Evolutionary conservation across 345 rosid genomes (phyloP), one percentile per base, ranked within the genome.

Genomic region (Arabis alpina): DNA sequence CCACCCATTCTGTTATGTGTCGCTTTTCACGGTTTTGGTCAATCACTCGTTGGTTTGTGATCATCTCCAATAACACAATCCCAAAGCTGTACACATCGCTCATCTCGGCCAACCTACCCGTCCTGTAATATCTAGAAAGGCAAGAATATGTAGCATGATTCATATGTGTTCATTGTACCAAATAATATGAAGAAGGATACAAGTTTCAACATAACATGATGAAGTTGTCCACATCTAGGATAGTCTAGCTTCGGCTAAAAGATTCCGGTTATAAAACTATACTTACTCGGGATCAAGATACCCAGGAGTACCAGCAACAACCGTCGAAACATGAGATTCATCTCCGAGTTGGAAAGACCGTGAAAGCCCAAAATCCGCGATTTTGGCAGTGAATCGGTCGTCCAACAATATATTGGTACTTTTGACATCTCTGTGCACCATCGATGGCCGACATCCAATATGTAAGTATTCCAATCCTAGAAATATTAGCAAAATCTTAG

Each of bases 1-100:
- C 54, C 0, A 66, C 58, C 84, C 88, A 82, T 10, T 69, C 49
- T 19, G 50, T 49, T 10, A 86, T 71, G 54, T 74, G 84, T 1
- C 44, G 19, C 47, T n/a, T 54, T 2, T 68, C 72, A 1, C 51
- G 62, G 13, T 40, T 49, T 50, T 62, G 65, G 10, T 65, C 71
- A 13, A 80, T 25, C 28, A 79, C 82, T 0, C 70, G 72, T 52
- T 58, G 72, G 49, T 85, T 80, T 6, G 85, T 86, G 27, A 84
- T 76, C 13, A 84, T 59, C 81, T 84, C 85, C 16, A 86, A 30
- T 0, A 86, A 68, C n/a, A 83, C 66, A 23, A 86, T 72, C 8
- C 88, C 82, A 15, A 80, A 86, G 51, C 83, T 80, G 43, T 80
- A 86, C 2, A 86, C 80, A 64, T 84, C 86, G 13, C 82, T 86